These are phyloP conservation scores for Glomus cerebriforme DNA, from an alignment of 192 early-diverging fungal genomes.

Conservation along the genomic window DNA sequence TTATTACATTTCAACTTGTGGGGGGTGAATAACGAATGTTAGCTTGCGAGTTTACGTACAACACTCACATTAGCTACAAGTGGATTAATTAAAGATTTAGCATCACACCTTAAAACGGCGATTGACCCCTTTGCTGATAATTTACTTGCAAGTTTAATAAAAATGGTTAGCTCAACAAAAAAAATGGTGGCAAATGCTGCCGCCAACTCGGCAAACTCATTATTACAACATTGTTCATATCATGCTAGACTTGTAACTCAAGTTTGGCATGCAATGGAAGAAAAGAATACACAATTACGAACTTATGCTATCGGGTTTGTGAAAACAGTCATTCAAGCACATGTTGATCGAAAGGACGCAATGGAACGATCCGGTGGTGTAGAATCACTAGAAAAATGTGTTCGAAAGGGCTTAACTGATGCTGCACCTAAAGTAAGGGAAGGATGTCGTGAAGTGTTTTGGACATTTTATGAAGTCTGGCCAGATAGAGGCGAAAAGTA, in stretches of 20 bases:
- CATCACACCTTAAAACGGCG: conserved; percentile 19
- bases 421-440: conserved; percentile 43
- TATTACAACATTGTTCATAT: conserved; percentile 39
- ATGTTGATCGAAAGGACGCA: conserved; percentile 30
- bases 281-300: conserved; percentile 46
- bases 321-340: conserved; percentile 32
- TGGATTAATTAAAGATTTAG: conserved; percentile 39
- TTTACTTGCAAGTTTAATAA: conserved; percentile 36
- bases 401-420: conserved; percentile 47
- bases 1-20: background rate
- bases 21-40: background rate
- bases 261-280: conserved; percentile 38
- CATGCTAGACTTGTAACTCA: conserved; percentile 38
- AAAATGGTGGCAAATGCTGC: conserved; percentile 38
- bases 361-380: conserved; percentile 41
- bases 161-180: conserved; percentile 37
- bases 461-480: conserved; percentile 43
- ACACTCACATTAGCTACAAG: conserved; percentile 40
- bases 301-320: conserved; percentile 35
- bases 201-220: conserved; percentile 20
- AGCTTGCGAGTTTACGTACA: conserved; percentile 47
- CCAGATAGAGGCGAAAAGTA: conserved; percentile 44
- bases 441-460: conserved; percentile 42
- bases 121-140: conserved; percentile 46
- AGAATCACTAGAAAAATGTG: conserved; percentile 38